Percentiles rank a stretch among this genome's conserved stretches.
phyloP scores from a whole-genome alignment of 495 filamentous ascomycete species.

The Neurospora intermedia region DNA sequence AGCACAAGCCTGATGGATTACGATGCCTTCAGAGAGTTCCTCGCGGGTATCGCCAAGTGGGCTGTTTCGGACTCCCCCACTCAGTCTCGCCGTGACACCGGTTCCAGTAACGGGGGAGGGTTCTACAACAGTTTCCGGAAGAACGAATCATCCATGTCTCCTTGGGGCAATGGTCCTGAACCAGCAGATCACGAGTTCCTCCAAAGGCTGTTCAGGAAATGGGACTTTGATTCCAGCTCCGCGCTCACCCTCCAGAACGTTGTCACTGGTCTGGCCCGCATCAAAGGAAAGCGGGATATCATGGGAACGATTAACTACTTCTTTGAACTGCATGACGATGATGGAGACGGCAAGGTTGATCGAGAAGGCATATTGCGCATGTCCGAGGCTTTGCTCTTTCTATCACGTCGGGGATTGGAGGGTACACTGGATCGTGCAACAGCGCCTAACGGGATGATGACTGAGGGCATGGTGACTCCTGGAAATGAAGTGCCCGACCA shows the following conservation, averaged over 20 bases:
- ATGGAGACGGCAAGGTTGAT: constrained; percentile 85
- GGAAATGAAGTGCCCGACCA: constrained; percentile 28
- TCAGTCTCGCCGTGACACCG: constrained; percentile 44
- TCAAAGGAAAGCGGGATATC: constrained; percentile 88
- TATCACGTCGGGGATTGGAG: constrained; percentile 79
- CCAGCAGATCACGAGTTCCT: constrained; percentile 95
- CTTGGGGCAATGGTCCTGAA: constrained; percentile 66
- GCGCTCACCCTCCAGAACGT: constrained; percentile 79
- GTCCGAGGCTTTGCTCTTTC: constrained; percentile 86
- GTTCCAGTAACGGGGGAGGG: constrained; percentile 38
- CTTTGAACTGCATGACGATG: constrained; percentile 93
- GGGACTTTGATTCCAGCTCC: constrained; percentile 69
- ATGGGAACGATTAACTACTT: constrained; percentile 97
- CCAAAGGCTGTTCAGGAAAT: constrained; percentile 74
- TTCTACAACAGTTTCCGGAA: constrained; percentile 42
- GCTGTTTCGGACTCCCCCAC: constrained; percentile 67
- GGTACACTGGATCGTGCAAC: constrained; percentile 44
- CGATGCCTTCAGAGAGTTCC: constrained; percentile 85
- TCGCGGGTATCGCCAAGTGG: constrained; percentile 83
- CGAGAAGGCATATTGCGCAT: constrained; percentile 92
- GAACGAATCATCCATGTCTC: constrained; percentile 42
- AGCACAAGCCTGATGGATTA: constrained; percentile 92
- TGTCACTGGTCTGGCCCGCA: constrained; percentile 75
- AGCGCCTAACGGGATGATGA: constrained; percentile 23
- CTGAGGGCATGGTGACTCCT: constrained; percentile 17